A percentile compares a stretch with the other conserved stretches of the same genome.
phyloP scores from a whole-genome alignment of 331 rosid species.

The Phaseolus coccineus region DNA sequence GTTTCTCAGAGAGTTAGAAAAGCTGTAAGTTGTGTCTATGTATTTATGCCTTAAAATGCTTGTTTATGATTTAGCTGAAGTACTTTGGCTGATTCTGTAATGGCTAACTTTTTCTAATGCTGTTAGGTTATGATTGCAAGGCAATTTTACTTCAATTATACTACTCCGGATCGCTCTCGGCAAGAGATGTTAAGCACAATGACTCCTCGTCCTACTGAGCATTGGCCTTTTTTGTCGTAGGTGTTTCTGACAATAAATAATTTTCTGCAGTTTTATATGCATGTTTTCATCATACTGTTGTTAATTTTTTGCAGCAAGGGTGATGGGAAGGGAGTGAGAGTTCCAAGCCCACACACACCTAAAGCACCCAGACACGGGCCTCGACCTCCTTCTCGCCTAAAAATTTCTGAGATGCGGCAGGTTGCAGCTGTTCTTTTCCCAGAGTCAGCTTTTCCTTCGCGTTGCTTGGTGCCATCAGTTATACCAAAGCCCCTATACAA shows the following conservation, averaged over 20 bases:
- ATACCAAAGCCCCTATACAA: conserved; percentile 82
- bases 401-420: conserved; percentile 85
- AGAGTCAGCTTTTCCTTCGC: conserved; percentile 75
- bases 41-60: not conserved
- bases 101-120: conserved; percentile 15
- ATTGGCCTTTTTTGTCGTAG: conserved; percentile 84
- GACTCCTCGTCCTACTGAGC: conserved; percentile 80
- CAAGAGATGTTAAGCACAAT: conserved; percentile 76
- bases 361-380: conserved; percentile 97
- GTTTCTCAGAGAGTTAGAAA: conserved; percentile 80
- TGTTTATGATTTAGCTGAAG: conserved; percentile 12
- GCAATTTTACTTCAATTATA: conserved; percentile 88
- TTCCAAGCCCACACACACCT: conserved; percentile 83
- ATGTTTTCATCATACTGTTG: conserved; percentile 11
- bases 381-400: conserved; percentile 94
- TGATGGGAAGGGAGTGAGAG: conserved; percentile 61
- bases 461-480: conserved; percentile 76
- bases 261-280: conserved; percentile 22
- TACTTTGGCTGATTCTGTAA: conserved; percentile 14
- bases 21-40: conserved; percentile 71
- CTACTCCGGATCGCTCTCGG: conserved; percentile 92
- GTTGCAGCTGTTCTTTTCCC: conserved; percentile 95
- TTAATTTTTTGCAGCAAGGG: conserved; percentile 65
- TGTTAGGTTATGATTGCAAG: conserved; percentile 79
- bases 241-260: conserved; percentile 25